Percentiles rank a stretch among this genome's conserved stretches.
These are phyloP conservation scores for Papiliotrema flavescens DNA, from an alignment of 1,284 basidiomycete genomes.

Conservation along the genomic window DNA sequence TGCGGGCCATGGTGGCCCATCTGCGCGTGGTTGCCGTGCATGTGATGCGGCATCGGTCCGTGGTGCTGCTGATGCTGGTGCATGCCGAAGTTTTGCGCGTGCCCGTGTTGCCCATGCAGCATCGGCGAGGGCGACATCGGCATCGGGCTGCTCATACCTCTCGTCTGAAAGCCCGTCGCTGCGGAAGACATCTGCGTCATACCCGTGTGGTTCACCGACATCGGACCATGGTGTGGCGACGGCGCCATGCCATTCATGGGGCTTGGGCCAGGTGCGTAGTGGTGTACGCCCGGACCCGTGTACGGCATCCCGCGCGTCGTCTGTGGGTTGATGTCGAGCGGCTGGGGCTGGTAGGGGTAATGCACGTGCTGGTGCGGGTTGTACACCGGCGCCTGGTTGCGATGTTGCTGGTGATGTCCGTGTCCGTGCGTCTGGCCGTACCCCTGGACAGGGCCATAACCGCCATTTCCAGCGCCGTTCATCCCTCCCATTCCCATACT, in stretches of 20 bases:
- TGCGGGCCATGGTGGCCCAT: constrained; percentile 9
- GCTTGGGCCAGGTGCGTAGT: constrained; percentile 9
- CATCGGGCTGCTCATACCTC: constrained; percentile 21
- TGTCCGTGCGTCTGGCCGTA: constrained; percentile 10
- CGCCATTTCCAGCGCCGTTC: not conserved
- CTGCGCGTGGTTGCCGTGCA: constrained; percentile 5
- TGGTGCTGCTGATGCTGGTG: not conserved
- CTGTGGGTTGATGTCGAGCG: constrained; percentile 37
- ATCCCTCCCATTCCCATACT: not conserved
- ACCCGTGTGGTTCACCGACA: constrained; percentile 32
- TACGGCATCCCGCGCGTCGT: constrained; percentile 39
- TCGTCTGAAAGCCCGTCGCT: constrained; percentile 8
- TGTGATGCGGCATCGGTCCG: not conserved
- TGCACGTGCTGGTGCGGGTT: constrained; percentile 46
- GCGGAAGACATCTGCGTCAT: constrained; percentile 9
- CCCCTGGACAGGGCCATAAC: not conserved
- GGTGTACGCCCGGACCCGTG: constrained; percentile 36
- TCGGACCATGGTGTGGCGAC: constrained; percentile 19
- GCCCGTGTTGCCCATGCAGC: not conserved
- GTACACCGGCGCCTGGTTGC: constrained; percentile 29
- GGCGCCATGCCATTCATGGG: constrained; percentile 13
- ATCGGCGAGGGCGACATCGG: constrained; percentile 7
- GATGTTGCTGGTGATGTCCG: constrained; percentile 19
- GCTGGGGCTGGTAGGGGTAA: constrained; percentile 43
- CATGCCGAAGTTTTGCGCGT: not conserved